Conservation (phyloP, 1,139 yeast species). For the Lodderomyces theae region DNA sequence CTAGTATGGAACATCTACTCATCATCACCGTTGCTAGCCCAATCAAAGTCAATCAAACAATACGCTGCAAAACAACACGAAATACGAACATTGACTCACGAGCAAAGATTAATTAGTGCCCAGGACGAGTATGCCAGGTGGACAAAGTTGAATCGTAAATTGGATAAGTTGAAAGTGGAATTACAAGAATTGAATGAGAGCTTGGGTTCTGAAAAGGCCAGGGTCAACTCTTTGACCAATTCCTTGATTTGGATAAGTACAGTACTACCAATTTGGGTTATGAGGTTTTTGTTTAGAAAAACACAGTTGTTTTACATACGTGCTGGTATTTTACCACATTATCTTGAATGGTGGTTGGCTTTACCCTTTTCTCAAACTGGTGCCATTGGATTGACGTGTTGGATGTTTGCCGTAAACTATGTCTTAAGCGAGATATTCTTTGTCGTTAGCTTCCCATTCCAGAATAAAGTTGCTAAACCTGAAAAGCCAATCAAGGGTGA, state of each 20-base stretch:
- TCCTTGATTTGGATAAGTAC: conserved; percentile 28
- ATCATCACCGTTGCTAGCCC: neutral
- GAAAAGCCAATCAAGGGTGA: conserved; percentile 8
- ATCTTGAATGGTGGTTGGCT: conserved; percentile 55
- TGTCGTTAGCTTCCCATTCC: conserved; percentile 29
- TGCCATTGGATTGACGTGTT: conserved; percentile 49
- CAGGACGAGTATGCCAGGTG: conserved; percentile 95
- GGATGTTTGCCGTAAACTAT: conserved; percentile 43
- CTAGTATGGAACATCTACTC: conserved; percentile 33
- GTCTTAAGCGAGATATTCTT: conserved; percentile 30
- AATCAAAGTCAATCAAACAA: conserved; percentile 22
- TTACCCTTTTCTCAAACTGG: conserved; percentile 61
- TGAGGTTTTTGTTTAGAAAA: conserved; percentile 58
- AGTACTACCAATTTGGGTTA: conserved; percentile 46
- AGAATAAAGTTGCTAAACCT: conserved; percentile 24
- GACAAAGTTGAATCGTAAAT: conserved; percentile 84
- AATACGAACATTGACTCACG: conserved; percentile 45
- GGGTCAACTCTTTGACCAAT: conserved; percentile 33
- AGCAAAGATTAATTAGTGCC: conserved; percentile 67
- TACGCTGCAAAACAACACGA: conserved; percentile 43
- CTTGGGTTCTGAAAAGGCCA: conserved; percentile 35
- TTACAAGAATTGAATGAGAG: conserved; percentile 41
- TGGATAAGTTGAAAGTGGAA: conserved; percentile 57
- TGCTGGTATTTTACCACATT: conserved; percentile 52
- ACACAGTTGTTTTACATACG: conserved; percentile 62